Conservation (phyloP, 2,329 filamentous ascomycete genomes). For the Simplicillium aogashimaense region DNA sequence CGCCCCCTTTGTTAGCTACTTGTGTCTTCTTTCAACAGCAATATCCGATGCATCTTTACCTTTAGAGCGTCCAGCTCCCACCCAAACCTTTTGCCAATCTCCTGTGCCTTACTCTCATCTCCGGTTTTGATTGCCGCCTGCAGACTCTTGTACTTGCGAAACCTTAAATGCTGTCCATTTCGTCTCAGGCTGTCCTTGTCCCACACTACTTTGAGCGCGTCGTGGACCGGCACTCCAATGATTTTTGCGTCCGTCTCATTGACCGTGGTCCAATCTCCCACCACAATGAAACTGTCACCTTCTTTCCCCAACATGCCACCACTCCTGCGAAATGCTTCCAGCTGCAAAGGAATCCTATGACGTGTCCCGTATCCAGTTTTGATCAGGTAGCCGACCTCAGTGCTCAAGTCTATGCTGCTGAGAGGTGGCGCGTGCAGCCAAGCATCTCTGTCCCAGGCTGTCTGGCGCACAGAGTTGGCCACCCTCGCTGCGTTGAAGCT, state of each 20-base stretch:
- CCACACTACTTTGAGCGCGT: conserved; percentile 22
- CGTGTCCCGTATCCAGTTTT: conserved; percentile 48
- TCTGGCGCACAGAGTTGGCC: conserved; percentile 17
- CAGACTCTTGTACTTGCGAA: conserved; percentile 10
- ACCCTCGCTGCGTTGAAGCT: conserved; percentile 23
- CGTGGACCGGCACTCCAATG: conserved; percentile 25
- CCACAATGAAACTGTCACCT: conserved; percentile 33
- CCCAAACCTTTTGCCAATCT: conserved; percentile 27
- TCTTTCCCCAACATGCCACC: conserved; percentile 24
- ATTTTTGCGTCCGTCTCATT: conserved; percentile 19
- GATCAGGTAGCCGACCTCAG: conserved; percentile 40
- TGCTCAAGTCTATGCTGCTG: conserved; percentile 32
- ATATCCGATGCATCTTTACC: conserved; percentile 16
- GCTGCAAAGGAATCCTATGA: conserved; percentile 33
- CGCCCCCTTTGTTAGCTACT: too few relatives aligned
- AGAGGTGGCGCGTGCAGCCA: conserved; percentile 28
- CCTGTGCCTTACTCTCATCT: conserved; percentile 24
- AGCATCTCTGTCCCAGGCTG: conserved; percentile 23
- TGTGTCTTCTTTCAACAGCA: background rate
- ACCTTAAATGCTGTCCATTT: conserved; percentile 27
- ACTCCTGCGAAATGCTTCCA: conserved; percentile 28
- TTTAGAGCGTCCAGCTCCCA: conserved; percentile 42
- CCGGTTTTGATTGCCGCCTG: conserved; percentile 25
- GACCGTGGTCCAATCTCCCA: conserved; percentile 38
- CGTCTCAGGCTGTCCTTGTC: conserved; percentile 7